Evolutionary conservation across 768 basidiomycete species (phyloP).

Genomic region (Boletus sensibilis): DNA sequence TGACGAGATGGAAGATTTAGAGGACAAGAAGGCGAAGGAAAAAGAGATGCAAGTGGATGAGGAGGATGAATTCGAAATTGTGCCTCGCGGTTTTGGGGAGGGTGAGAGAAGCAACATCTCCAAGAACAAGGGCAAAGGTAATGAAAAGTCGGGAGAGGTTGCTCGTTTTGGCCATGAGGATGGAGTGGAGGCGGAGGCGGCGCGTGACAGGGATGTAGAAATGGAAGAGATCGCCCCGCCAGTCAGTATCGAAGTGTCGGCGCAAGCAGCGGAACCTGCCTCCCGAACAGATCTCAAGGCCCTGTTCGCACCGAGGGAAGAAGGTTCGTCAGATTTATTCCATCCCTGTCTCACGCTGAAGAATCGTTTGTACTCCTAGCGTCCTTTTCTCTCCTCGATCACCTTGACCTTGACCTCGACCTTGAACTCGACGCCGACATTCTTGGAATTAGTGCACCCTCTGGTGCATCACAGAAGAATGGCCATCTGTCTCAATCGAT

Average conservation of each 20-base stretch:
- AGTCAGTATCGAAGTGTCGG: neutral
- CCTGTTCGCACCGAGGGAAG: conserved; percentile 67
- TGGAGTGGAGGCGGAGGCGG: conserved; percentile 1
- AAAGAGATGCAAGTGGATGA: conserved; percentile 15
- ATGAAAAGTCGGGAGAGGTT: conserved; percentile 23
- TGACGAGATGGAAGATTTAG: conserved; percentile 47
- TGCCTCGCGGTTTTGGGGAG: conserved; percentile 5
- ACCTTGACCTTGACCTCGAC: conserved; percentile 75
- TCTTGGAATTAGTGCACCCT: conserved; percentile 23
- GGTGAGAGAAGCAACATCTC: neutral
- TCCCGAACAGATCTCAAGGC: conserved; percentile 55
- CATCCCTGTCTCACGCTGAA: neutral
- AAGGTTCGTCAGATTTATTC: conserved; percentile 43
- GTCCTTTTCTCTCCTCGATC: conserved; percentile 72
- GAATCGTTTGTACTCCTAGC: conserved; percentile 32
- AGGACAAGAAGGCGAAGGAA: conserved; percentile 21
- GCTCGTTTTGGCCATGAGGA: neutral
- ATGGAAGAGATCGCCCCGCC: conserved; percentile 7
- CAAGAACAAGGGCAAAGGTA: conserved; percentile 14
- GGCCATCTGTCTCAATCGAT: neutral
- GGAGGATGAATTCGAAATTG: conserved; percentile 25
- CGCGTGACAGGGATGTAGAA: conserved; percentile 8
- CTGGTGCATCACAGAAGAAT: conserved; percentile 3
- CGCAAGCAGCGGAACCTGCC: neutral
- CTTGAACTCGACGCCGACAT: conserved; percentile 65